Evolutionary conservation across 106 monocot species (phyloP).

Genomic region (Dioscorea zingiberensis): DNA sequence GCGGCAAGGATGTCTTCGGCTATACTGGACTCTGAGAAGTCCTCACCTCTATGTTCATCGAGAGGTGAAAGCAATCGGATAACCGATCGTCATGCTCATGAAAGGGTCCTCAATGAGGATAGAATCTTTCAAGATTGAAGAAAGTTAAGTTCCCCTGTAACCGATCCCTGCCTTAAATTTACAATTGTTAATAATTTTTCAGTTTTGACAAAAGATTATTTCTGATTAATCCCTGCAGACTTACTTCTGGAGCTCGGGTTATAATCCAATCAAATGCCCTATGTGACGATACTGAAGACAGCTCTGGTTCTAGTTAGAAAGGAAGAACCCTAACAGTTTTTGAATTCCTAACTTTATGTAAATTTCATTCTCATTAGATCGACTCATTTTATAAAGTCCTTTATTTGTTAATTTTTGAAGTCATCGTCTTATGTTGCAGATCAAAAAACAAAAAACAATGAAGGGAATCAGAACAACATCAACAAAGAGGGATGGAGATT

Average conservation of each 20-base stretch:
- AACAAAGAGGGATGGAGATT: too few species aligned
- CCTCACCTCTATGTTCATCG: constrained; percentile 14
- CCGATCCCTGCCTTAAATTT: too few species aligned
- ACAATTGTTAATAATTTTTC: too few species aligned
- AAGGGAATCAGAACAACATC: too few species aligned
- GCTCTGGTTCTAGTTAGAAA: constrained; percentile 30
- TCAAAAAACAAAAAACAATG: too few species aligned
- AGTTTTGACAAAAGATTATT: constrained; percentile 13
- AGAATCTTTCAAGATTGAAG: constrained; percentile 83
- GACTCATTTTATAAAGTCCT: too few species aligned
- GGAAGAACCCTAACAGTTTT: too few species aligned
- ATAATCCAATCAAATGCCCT: constrained; percentile 71
- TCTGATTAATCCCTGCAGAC: constrained; percentile 47
- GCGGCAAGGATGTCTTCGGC: constrained; percentile 56
- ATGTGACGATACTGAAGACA: constrained; percentile 44
- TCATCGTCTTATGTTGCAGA: too few species aligned
- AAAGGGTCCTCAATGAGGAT: constrained; percentile 42
- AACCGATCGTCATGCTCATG: constrained; percentile 21
- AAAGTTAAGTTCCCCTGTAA: constrained; percentile 62
- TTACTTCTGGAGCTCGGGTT: constrained; percentile 85
- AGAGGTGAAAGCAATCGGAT: constrained; percentile 49
- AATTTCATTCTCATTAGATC: too few species aligned
- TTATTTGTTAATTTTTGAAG: too few species aligned
- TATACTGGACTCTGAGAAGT: constrained; percentile 16
- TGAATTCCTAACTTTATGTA: too few species aligned